Evolutionary conservation across 106 monocot species (phyloP).

Genomic region (Dioscorea dumetorum): DNA sequence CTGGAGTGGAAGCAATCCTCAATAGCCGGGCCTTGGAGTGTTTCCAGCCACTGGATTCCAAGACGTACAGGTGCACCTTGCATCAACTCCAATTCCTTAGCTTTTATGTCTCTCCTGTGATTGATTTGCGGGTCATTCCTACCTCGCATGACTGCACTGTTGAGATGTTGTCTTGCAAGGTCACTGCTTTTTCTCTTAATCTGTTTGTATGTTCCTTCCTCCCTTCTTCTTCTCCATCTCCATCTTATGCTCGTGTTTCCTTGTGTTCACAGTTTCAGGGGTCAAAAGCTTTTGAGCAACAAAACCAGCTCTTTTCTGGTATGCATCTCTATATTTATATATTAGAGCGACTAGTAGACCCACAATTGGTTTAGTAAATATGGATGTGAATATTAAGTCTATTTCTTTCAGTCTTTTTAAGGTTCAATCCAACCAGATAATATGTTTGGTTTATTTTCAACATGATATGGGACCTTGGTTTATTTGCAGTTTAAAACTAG

Average conservation of each 20-base stretch:
- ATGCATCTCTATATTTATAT: neutral
- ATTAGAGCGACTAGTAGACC: too few species aligned
- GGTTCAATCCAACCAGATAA: too few species aligned
- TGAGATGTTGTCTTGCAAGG: constrained; percentile 90
- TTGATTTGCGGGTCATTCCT: constrained; percentile 51
- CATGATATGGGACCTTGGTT: too few species aligned
- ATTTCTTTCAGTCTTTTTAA: too few species aligned
- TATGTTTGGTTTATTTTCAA: too few species aligned
- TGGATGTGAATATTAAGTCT: too few species aligned
- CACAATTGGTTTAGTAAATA: too few species aligned
- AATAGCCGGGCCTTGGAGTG: constrained; percentile 55
- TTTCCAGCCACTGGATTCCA: constrained; percentile 28
- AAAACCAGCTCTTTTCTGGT: constrained; percentile 82
- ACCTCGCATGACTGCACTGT: constrained; percentile 61
- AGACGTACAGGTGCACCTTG: constrained; percentile 77
- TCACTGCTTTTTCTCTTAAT: neutral
- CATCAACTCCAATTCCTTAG: constrained; percentile 46
- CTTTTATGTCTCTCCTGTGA: constrained; percentile 59
- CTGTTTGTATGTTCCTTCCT: too few species aligned
- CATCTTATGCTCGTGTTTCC: too few species aligned
- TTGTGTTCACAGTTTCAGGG: constrained; percentile 62
- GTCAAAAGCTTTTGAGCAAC: constrained; percentile 40
- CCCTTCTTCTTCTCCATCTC: too few species aligned
- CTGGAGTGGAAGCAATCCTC: constrained; percentile 63
- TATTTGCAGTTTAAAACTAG: too few species aligned